These are phyloP conservation scores for Botrytis sinoallii DNA, from an alignment of 2,329 filamentous ascomycete species.

Conservation along the genomic window DNA sequence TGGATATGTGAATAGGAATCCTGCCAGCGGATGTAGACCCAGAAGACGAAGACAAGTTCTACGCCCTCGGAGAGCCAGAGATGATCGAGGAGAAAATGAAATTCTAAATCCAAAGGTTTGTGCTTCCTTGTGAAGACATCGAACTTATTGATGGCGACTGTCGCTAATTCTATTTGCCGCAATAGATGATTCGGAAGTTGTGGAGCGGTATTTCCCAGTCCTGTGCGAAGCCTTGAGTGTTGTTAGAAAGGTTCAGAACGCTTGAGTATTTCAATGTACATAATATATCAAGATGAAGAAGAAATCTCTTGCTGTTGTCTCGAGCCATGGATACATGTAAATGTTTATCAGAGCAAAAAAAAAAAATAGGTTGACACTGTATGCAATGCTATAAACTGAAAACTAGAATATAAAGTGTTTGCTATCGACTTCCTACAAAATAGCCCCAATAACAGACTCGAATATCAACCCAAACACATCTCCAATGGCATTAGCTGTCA, in stretches of 20 bases:
- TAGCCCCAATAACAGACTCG: slow-evolving; percentile 1
- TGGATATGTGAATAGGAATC: neutral
- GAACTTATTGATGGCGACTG: neutral
- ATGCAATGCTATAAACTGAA: neutral
- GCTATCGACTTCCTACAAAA: neutral
- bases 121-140: neutral
- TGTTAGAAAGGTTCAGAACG: neutral
- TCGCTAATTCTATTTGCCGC: neutral
- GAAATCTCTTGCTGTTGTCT: neutral
- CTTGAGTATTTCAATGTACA: neutral
- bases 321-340: neutral
- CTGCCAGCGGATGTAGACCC: neutral
- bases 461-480: neutral
- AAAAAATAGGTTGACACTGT: neutral
- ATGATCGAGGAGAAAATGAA: neutral
- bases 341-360: neutral
- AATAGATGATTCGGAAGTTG: neutral
- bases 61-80: neutral
- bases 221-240: neutral
- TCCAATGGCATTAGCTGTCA: slow-evolving; percentile 3
- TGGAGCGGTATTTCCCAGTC: neutral
- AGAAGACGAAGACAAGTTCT: neutral
- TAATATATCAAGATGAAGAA: neutral
- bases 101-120: neutral
- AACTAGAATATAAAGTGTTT: neutral